phyloP scores from a whole-genome alignment of 2,329 filamentous ascomycete species.

The Cryphonectria nitschkei region DNA sequence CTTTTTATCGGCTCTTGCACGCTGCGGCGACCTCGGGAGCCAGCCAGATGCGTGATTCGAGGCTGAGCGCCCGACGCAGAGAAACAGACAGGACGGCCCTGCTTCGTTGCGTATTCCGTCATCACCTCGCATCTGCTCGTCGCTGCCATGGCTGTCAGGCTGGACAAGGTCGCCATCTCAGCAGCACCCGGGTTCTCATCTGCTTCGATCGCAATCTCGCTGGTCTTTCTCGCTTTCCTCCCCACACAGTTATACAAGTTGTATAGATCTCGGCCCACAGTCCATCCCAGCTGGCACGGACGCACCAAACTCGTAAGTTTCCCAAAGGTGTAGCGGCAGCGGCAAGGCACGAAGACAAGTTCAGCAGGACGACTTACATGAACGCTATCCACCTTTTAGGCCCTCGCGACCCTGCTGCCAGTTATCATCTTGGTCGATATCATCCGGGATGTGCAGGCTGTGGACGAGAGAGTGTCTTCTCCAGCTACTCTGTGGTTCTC shows the following conservation, averaged over 20 bases:
- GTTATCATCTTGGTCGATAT: neutral
- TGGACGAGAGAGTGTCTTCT: neutral
- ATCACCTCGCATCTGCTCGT: too few relatives aligned
- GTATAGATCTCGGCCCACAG: slow-evolving; percentile 12
- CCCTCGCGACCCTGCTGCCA: neutral
- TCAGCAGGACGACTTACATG: neutral
- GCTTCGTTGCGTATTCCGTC: neutral
- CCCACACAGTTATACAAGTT: slow-evolving; percentile 12
- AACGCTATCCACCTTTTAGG: neutral
- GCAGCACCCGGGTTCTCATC: neutral
- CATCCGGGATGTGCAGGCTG: neutral
- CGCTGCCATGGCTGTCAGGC: neutral
- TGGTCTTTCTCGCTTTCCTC: slow-evolving; percentile 12
- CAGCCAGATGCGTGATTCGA: neutral
- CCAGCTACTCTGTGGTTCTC: neutral
- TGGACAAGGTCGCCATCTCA: neutral
- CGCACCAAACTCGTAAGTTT: slow-evolving; percentile 13
- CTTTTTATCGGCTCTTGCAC: neutral
- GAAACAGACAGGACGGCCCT: neutral
- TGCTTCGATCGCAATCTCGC: neutral
- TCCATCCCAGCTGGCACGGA: slow-evolving; percentile 17
- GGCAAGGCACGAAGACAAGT: neutral
- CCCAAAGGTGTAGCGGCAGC: neutral
- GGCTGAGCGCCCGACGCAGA: neutral
- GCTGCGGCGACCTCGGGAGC: neutral